These are phyloP conservation scores for Lachancea kluyveri DNA, from an alignment of 805 yeast genomes.

Conservation along the genomic window DNA sequence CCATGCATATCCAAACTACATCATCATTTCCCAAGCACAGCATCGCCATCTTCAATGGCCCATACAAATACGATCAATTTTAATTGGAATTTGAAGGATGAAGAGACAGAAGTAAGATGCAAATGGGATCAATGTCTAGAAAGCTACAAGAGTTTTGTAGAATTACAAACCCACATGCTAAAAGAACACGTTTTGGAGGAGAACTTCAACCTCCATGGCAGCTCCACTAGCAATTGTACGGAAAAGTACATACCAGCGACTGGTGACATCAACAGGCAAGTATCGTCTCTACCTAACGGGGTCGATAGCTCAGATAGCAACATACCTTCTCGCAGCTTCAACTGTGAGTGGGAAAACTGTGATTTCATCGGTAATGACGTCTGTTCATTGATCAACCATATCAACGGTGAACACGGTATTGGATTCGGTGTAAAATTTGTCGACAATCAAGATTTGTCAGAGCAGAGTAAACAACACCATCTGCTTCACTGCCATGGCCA, in stretches of 20 bases:
- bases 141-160: conserved; percentile 33
- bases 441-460: conserved; percentile 14
- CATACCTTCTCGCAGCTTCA: too few relatives aligned
- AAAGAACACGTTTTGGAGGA: conserved; percentile 39
- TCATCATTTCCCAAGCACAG: conserved; percentile 4
- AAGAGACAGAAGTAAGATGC: conserved; percentile 37
- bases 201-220: conserved; percentile 2
- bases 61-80: conserved; percentile 31
- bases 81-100: conserved; percentile 36
- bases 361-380: conserved; percentile 48
- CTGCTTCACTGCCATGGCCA: conserved; percentile 11
- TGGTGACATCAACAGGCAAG: too few relatives aligned
- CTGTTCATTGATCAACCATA: conserved; percentile 52
- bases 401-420: conserved; percentile 42
- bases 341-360: conserved; percentile 78
- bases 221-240: conserved; percentile 5
- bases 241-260: neutral
- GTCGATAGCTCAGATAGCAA: conserved; percentile 16
- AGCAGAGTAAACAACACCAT: conserved; percentile 14
- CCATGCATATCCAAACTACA: conserved; percentile 5
- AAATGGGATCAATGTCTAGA: conserved; percentile 64
- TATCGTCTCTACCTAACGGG: neutral
- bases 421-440: conserved; percentile 26
- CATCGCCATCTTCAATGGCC: conserved; percentile 1
- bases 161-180: conserved; percentile 46